Percentiles rank a stretch among this genome's conserved stretches.
These are phyloP conservation scores for Pezicula radicicola DNA, from an alignment of 2,329 filamentous ascomycete genomes.

Conservation along the genomic window DNA sequence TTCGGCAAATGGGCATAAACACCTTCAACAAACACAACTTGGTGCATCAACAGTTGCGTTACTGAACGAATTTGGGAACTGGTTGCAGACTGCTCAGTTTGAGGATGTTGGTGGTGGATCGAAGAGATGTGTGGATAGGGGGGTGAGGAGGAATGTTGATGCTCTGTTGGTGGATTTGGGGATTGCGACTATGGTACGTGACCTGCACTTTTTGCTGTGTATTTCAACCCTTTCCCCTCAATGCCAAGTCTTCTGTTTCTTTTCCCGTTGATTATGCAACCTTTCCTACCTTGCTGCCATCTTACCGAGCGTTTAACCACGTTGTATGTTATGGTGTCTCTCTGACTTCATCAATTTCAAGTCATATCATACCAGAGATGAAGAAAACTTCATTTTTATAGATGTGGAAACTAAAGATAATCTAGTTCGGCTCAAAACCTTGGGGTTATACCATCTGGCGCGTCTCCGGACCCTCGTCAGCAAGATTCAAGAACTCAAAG, in stretches of 20 bases:
- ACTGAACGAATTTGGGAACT: not conserved
- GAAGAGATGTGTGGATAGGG: not conserved
- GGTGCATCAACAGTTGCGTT: not conserved
- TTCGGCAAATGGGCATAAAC: not conserved
- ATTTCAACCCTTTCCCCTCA: not conserved
- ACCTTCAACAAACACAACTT: not conserved
- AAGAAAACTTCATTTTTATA: not conserved
- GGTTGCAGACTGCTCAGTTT: not conserved
- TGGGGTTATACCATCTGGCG: conserved; percentile 1
- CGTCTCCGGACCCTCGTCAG: not conserved
- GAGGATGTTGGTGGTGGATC: not conserved
- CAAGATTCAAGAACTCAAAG: not conserved
- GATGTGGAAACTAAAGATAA: not conserved
- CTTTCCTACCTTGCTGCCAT: too few relatives aligned
- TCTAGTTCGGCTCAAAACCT: not conserved
- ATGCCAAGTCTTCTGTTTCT: too few relatives aligned
- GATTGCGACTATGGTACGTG: not conserved
- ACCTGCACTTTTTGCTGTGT: not conserved
- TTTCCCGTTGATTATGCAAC: too few relatives aligned
- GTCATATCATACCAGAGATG: too few relatives aligned
- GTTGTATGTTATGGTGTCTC: too few relatives aligned
- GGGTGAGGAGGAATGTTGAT: not conserved
- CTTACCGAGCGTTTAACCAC: too few relatives aligned
- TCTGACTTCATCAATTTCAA: too few relatives aligned
- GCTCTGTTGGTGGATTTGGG: not conserved